Conservation (phyloP, 2,329 filamentous ascomycete genomes). For the Lachnellula arida region DNA sequence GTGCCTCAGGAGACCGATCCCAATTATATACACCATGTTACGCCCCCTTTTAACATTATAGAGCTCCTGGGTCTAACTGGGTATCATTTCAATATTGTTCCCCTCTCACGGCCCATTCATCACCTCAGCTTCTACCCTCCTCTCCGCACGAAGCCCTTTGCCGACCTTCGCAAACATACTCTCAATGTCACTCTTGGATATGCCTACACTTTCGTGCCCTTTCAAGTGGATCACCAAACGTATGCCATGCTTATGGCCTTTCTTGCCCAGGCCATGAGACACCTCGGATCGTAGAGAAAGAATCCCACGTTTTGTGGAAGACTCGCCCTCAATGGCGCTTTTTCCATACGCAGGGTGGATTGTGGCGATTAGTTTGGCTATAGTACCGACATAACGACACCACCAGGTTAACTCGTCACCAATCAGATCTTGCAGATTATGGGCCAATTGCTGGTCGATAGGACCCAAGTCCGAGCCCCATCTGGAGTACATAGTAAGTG, state of each 20-base stretch:
- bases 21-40: no score
- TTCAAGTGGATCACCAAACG: neutral
- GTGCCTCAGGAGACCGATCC: no score
- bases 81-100: neutral
- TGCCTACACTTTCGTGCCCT: constrained; percentile 3
- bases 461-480: constrained; percentile 62
- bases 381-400: constrained; percentile 30
- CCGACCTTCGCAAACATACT: constrained; percentile 45
- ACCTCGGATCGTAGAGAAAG: neutral
- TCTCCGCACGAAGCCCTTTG: constrained; percentile 47
- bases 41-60: no score
- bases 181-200: constrained; percentile 27
- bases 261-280: constrained; percentile 15
- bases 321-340: neutral
- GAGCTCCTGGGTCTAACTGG: neutral
- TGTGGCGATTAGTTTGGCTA: constrained; percentile 17
- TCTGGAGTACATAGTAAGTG: constrained; percentile 65
- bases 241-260: constrained; percentile 19
- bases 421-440: constrained; percentile 23
- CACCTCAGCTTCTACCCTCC: constrained; percentile 26
- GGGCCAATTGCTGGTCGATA: constrained; percentile 35
- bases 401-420: constrained; percentile 27
- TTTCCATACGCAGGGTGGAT: constrained; percentile 16
- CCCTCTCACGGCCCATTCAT: neutral
- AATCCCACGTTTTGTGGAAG: neutral